Conservation (phyloP, 495 filamentous ascomycete species). For the Lindgomyces ingoldianus region DNA sequence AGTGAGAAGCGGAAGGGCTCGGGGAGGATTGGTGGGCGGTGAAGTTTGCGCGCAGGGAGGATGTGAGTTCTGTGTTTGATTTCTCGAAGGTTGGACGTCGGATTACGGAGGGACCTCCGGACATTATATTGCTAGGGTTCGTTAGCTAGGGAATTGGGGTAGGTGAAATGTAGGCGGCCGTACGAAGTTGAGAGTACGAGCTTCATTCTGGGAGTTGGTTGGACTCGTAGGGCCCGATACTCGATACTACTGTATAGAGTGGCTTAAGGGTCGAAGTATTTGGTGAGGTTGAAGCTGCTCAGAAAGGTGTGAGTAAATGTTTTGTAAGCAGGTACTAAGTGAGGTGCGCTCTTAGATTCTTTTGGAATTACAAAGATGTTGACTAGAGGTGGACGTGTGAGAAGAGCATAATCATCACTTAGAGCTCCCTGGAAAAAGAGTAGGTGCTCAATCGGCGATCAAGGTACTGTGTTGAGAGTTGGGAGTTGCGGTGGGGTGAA, state of each 20-base stretch:
- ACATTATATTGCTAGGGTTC: conserved; percentile 77
- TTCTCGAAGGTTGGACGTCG: conserved; percentile 70
- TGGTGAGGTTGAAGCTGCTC: not conserved
- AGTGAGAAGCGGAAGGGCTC: conserved; percentile 8
- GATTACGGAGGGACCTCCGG: conserved; percentile 74
- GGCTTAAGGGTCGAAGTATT: not conserved
- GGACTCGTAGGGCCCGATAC: not conserved
- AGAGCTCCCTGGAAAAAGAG: not conserved
- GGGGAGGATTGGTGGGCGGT: conserved; percentile 47
- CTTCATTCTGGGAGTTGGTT: conserved; percentile 52
- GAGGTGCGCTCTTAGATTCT: not conserved
- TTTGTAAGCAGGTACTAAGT: not conserved
- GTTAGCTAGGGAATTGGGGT: conserved; percentile 7
- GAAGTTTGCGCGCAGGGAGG: conserved; percentile 82
- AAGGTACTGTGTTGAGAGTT: not conserved
- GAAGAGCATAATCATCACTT: too few relatives aligned
- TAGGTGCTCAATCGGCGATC: too few relatives aligned
- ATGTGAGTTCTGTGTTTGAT: conserved; percentile 85
- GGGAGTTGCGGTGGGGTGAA: not conserved
- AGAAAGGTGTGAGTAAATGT: too few relatives aligned
- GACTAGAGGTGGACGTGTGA: not conserved
- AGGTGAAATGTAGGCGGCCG: too few relatives aligned
- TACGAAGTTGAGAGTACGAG: conserved; percentile 89
- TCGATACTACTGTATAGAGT: too few relatives aligned
- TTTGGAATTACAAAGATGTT: too few relatives aligned